phyloP scores from a whole-genome alignment of 768 basidiomycete genomes.

The Termitomyces heimii region DNA sequence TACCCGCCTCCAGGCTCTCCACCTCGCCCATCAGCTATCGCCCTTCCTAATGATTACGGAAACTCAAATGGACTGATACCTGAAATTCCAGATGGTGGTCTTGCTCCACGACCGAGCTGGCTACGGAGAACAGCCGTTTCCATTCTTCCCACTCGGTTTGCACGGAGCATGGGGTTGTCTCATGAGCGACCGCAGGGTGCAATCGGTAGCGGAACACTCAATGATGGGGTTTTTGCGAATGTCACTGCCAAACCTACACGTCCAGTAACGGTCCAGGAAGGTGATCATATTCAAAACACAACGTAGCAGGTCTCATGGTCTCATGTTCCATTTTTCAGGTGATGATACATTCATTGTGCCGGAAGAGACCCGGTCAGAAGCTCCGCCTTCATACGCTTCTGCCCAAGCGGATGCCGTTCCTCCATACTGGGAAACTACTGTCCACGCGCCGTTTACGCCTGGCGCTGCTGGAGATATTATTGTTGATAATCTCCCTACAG shows the following conservation, averaged over 20 bases:
- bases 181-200: constrained; percentile 32
- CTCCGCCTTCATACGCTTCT: constrained; percentile 87
- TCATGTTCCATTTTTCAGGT: constrained; percentile 30
- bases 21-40: constrained; percentile 53
- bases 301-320: not conserved
- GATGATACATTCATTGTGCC: constrained; percentile 73
- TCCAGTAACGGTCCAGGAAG: constrained; percentile 55
- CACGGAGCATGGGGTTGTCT: constrained; percentile 39
- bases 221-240: constrained; percentile 95
- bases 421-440: constrained; percentile 95
- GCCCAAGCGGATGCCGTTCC: constrained; percentile 96
- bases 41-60: constrained; percentile 65
- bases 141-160: constrained; percentile 49
- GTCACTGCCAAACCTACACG: constrained; percentile 81
- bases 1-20: constrained; percentile 83
- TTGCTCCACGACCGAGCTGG: constrained; percentile 40
- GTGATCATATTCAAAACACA: constrained; percentile 27
- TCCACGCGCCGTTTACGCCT: constrained; percentile 80
- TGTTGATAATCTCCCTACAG: constrained; percentile 83
- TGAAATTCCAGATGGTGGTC: constrained; percentile 27
- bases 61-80: constrained; percentile 74
- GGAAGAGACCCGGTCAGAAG: constrained; percentile 77
- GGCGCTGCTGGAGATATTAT: constrained; percentile 73
- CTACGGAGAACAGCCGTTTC: constrained; percentile 47
- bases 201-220: constrained; percentile 62